A percentile compares a stretch with the other conserved stretches of the same genome.
phyloP scores from a whole-genome alignment of 257 asterid genomes.

The Plectranthus barbatus region DNA sequence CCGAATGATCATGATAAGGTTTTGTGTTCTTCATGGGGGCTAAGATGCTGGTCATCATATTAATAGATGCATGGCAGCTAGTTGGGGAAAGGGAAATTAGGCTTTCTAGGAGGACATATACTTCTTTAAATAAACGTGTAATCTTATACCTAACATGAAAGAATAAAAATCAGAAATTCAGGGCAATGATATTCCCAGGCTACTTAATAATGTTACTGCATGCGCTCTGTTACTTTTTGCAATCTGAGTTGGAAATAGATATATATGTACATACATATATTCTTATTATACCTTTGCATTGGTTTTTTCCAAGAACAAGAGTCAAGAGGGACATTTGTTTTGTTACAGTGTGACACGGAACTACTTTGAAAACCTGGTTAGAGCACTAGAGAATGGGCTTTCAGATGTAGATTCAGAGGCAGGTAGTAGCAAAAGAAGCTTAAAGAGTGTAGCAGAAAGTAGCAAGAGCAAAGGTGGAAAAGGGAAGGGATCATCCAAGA shows the following conservation, averaged over 20 bases:
- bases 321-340: background rate
- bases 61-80: background rate
- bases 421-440: slow-evolving; percentile 35
- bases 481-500: slow-evolving; percentile 47
- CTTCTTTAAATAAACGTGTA: too few relatives aligned
- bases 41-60: background rate
- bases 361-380: slow-evolving; percentile 86
- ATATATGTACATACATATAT: too few relatives aligned
- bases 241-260: too few relatives aligned
- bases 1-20: background rate
- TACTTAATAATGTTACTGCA: too few relatives aligned
- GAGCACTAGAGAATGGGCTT: slow-evolving; percentile 90
- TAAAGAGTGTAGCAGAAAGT: slow-evolving; percentile 46
- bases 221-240: too few relatives aligned
- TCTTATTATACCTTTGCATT: too few relatives aligned
- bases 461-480: slow-evolving; percentile 63
- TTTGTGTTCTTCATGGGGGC: background rate
- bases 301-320: background rate
- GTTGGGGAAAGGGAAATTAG: too few relatives aligned
- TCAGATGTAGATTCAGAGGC: slow-evolving; percentile 81
- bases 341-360: slow-evolving; percentile 73
- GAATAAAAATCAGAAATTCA: too few relatives aligned
- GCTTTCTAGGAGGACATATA: background rate
- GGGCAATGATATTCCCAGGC: too few relatives aligned
- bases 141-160: too few relatives aligned